Evolutionary conservation across 2,329 filamentous ascomycete genomes (phyloP).

Genomic region (Periglandula ipomoeae): DNA sequence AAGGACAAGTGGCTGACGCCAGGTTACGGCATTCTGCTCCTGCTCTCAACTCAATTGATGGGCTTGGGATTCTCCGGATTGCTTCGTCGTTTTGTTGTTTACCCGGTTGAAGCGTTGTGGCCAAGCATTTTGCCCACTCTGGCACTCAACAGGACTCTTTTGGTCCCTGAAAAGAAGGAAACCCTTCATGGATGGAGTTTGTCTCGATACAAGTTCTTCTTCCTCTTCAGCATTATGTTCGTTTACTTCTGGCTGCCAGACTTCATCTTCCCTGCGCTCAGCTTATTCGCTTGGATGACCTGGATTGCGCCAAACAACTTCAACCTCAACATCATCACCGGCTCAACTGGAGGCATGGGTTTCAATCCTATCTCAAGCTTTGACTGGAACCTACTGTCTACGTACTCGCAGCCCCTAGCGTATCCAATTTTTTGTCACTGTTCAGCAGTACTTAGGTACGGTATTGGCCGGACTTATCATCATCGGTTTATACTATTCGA

Average conservation of each 20-base stretch:
- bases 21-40: slow-evolving; percentile 21
- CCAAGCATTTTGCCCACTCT: slow-evolving; percentile 23
- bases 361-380: slow-evolving; percentile 42
- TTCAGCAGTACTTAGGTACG: slow-evolving; percentile 25
- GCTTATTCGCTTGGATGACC: slow-evolving; percentile 39
- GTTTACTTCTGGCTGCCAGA: slow-evolving; percentile 40
- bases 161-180: slow-evolving; percentile 24
- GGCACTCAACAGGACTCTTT: slow-evolving; percentile 24
- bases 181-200: slow-evolving; percentile 34
- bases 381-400: slow-evolving; percentile 34
- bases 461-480: slow-evolving; percentile 30
- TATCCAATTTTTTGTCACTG: slow-evolving; percentile 31
- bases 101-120: slow-evolving; percentile 25
- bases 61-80: slow-evolving; percentile 24
- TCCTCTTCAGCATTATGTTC: slow-evolving; percentile 25
- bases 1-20: slow-evolving; percentile 21
- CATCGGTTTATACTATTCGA: slow-evolving; percentile 32
- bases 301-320: slow-evolving; percentile 39
- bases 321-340: slow-evolving; percentile 31
- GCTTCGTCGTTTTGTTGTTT: slow-evolving; percentile 25
- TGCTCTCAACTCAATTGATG: slow-evolving; percentile 23
- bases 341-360: slow-evolving; percentile 30
- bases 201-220: slow-evolving; percentile 35
- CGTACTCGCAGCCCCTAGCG: slow-evolving; percentile 18
- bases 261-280: slow-evolving; percentile 34